These are phyloP conservation scores for Suhomyces sp. DNA, from an alignment of 805 yeast genomes.

Conservation along the genomic window DNA sequence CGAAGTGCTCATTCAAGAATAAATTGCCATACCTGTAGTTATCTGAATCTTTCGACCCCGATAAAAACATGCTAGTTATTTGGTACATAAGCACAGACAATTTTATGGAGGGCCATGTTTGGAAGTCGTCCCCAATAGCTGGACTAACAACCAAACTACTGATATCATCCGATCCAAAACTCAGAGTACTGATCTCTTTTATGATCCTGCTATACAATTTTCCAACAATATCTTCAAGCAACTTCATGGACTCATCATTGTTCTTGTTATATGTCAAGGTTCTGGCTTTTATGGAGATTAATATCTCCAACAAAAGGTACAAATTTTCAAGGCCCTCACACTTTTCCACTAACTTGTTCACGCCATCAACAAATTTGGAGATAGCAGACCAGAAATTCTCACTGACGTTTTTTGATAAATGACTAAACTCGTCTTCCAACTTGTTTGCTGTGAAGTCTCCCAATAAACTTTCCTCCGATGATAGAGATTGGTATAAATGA, in stretches of 20 bases:
- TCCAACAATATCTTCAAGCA: neutral
- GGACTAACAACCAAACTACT: neutral
- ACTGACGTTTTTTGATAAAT: slow-evolving; percentile 8
- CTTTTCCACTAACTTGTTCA: neutral
- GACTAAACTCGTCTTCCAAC: slow-evolving; percentile 13
- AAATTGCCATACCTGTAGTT: slow-evolving; percentile 16
- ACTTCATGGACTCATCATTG: neutral
- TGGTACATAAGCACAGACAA: slow-evolving; percentile 17
- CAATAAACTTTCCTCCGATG: slow-evolving; percentile 3
- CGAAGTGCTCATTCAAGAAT: slow-evolving; percentile 18
- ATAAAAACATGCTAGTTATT: neutral
- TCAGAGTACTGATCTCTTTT: neutral
- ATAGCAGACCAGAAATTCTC: slow-evolving; percentile 10
- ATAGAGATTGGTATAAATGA: slow-evolving; percentile 1
- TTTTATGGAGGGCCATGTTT: slow-evolving; percentile 16
- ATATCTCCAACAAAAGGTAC: slow-evolving; percentile 13
- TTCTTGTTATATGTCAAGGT: neutral
- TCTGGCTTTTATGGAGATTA: slow-evolving; percentile 5
- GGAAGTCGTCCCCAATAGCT: neutral
- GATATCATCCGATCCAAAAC: neutral
- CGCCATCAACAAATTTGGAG: neutral
- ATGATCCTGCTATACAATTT: neutral
- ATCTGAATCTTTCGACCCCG: neutral
- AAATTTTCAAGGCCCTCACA: slow-evolving; percentile 2
- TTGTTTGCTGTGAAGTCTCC: slow-evolving; percentile 15